phyloP scores from a whole-genome alignment of 495 filamentous ascomycete genomes.

The Annulohypoxylon bovei region DNA sequence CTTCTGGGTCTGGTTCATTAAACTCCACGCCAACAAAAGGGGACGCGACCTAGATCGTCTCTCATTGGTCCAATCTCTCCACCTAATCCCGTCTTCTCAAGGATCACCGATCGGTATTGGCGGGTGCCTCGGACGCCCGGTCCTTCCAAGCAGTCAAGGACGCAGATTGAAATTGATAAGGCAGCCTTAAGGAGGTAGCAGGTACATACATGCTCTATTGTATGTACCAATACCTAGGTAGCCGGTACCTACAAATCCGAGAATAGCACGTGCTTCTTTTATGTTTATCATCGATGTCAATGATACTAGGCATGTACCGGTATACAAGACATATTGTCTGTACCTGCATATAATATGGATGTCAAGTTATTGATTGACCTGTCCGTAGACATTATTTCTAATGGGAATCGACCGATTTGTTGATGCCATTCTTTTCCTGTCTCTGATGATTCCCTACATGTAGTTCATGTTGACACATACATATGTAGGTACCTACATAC shows the following conservation, averaged over 20 bases:
- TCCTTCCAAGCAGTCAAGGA: slow-evolving; percentile 2
- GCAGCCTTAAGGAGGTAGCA: slow-evolving; percentile 6
- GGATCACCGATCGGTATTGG: slow-evolving; percentile 41
- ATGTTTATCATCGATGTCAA: neutral
- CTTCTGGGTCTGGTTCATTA: slow-evolving; percentile 34
- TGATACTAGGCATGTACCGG: too few species aligned
- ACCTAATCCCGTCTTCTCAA: slow-evolving; percentile 8
- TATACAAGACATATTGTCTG: neutral
- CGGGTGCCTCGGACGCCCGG: slow-evolving; percentile 33
- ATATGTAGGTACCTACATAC: neutral
- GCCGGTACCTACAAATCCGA: neutral
- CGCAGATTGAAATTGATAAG: neutral
- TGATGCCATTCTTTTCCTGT: neutral
- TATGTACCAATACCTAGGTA: neutral
- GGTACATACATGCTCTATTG: too few species aligned
- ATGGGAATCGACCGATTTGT: neutral
- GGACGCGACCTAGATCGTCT: slow-evolving; percentile 18
- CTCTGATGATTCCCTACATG: neutral
- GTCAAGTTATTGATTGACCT: neutral
- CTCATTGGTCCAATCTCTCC: slow-evolving; percentile 23
- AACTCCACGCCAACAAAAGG: slow-evolving; percentile 47
- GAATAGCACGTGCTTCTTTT: slow-evolving; percentile 7
- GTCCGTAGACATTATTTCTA: neutral
- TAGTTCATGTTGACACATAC: too few species aligned
- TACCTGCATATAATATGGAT: slow-evolving; percentile 1